Evolutionary conservation across 75 land plant species (phyloP).

Genomic region (Ceratopteris richardii): DNA sequence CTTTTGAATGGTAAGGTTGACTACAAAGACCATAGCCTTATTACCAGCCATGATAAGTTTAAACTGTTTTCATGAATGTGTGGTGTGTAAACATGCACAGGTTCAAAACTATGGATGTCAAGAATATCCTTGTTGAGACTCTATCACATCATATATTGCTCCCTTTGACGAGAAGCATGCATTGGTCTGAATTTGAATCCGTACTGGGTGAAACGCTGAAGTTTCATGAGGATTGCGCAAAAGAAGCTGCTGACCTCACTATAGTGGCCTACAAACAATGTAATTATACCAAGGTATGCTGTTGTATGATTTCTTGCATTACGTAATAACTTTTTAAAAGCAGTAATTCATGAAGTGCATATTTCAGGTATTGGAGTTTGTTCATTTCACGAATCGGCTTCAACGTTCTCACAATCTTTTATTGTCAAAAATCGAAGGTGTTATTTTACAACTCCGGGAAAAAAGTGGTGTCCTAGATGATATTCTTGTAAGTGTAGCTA

Average conservation of each 20-base stretch:
- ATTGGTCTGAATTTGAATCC: slow-evolving; percentile 42
- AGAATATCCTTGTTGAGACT: slow-evolving; percentile 86
- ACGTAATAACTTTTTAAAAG: no score
- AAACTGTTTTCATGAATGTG: not conserved
- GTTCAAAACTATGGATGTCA: slow-evolving; percentile 74
- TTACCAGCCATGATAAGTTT: no score
- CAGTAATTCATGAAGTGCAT: no score
- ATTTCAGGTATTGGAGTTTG: slow-evolving; percentile 80
- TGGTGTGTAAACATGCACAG: slow-evolving; percentile 34
- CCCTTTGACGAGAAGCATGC: slow-evolving; percentile 45
- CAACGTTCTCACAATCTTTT: slow-evolving; percentile 68
- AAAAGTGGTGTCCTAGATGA: slow-evolving; percentile 53
- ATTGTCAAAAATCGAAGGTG: slow-evolving; percentile 47
- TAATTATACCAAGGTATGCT: slow-evolving; percentile 80
- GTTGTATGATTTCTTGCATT: not conserved
- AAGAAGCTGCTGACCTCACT: slow-evolving; percentile 90
- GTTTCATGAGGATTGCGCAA: slow-evolving; percentile 78
- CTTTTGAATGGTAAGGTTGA: slow-evolving; percentile 62
- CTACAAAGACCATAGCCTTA: no score
- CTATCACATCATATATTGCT: slow-evolving; percentile 84
- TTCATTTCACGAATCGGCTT: slow-evolving; percentile 68
- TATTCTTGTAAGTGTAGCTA: slow-evolving; percentile 45
- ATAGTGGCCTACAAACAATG: slow-evolving; percentile 82
- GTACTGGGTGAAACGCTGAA: slow-evolving; percentile 60
- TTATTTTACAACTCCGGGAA: slow-evolving; percentile 65